Conservation (phyloP, 805 yeast species). For the Sungouiozyma ichnusensis region DNA sequence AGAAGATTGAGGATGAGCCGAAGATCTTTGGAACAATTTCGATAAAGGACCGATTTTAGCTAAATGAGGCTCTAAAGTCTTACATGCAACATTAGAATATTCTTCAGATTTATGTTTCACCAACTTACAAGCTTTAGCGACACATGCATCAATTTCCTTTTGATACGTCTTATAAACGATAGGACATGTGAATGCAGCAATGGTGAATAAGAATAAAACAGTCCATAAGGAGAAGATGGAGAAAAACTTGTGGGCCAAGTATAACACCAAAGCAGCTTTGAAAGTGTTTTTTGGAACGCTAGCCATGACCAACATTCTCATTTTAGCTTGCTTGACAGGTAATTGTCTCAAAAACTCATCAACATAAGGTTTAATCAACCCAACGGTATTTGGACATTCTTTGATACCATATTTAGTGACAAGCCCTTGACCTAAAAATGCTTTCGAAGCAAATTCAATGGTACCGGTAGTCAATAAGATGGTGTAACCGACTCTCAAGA, state of each 20-base stretch:
- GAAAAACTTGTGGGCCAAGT: slow-evolving; percentile 58
- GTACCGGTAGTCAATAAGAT: slow-evolving; percentile 55
- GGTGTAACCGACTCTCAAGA: slow-evolving; percentile 50
- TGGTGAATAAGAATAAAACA: slow-evolving; percentile 44
- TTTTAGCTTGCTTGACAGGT: slow-evolving; percentile 41
- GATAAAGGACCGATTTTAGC: slow-evolving; percentile 60
- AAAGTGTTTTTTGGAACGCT: slow-evolving; percentile 63
- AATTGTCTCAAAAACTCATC: slow-evolving; percentile 28
- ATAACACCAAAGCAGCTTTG: slow-evolving; percentile 59
- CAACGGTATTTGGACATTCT: slow-evolving; percentile 27
- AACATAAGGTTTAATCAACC: slow-evolving; percentile 23
- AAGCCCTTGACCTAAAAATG: slow-evolving; percentile 66
- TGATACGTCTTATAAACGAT: slow-evolving; percentile 62
- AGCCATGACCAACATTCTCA: slow-evolving; percentile 52
- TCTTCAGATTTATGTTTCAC: slow-evolving; percentile 43
- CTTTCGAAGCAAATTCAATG: slow-evolving; percentile 67
- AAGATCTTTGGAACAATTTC: slow-evolving; percentile 41
- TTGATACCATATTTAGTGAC: slow-evolving; percentile 64
- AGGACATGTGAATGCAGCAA: slow-evolving; percentile 66
- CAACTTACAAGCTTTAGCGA: slow-evolving; percentile 35
- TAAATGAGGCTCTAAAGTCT: slow-evolving; percentile 50
- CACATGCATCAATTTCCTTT: slow-evolving; percentile 62
- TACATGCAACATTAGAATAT: slow-evolving; percentile 38
- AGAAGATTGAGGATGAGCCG: slow-evolving; percentile 28
- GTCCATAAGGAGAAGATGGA: slow-evolving; percentile 67